phyloP scores from a whole-genome alignment of 1,284 basidiomycete genomes.

The Rhizoctonia solani region DNA sequence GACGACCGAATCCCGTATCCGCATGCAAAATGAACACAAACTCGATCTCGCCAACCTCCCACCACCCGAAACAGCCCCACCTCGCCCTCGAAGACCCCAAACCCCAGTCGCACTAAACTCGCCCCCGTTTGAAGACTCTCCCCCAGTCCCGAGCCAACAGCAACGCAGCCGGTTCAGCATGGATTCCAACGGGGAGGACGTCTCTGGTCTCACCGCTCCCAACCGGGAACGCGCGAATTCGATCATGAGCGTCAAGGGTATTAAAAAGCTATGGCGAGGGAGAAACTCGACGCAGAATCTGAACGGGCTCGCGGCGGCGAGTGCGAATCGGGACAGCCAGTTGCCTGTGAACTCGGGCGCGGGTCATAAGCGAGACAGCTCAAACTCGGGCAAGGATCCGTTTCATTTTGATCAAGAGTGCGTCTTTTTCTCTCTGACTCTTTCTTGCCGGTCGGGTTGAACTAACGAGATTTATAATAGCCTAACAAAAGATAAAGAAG shows the following conservation, averaged over 20 bases:
- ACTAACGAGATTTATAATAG: too few species aligned
- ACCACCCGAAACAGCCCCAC: constrained; percentile 11
- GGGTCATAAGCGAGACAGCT: constrained; percentile 22
- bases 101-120: constrained; percentile 24
- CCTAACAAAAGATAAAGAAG: not conserved
- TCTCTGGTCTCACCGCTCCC: not conserved
- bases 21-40: constrained; percentile 26
- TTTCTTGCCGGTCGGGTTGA: not conserved
- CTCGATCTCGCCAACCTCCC: constrained; percentile 21
- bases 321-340: constrained; percentile 8
- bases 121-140: constrained; percentile 11
- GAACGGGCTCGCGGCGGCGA: constrained; percentile 10
- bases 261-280: constrained; percentile 33
- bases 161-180: constrained; percentile 28
- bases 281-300: constrained; percentile 26
- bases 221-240: constrained; percentile 31
- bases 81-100: constrained; percentile 17
- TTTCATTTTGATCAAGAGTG: constrained; percentile 38
- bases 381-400: constrained; percentile 39
- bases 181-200: constrained; percentile 18
- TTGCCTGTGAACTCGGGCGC: constrained; percentile 6
- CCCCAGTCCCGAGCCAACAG: constrained; percentile 2
- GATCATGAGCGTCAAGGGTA: constrained; percentile 35
- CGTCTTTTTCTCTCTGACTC: constrained; percentile 9
- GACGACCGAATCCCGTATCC: constrained; percentile 5